These are phyloP conservation scores for Coprinellus aureogranulatus DNA, from an alignment of 768 basidiomycete species.

Conservation along the genomic window DNA sequence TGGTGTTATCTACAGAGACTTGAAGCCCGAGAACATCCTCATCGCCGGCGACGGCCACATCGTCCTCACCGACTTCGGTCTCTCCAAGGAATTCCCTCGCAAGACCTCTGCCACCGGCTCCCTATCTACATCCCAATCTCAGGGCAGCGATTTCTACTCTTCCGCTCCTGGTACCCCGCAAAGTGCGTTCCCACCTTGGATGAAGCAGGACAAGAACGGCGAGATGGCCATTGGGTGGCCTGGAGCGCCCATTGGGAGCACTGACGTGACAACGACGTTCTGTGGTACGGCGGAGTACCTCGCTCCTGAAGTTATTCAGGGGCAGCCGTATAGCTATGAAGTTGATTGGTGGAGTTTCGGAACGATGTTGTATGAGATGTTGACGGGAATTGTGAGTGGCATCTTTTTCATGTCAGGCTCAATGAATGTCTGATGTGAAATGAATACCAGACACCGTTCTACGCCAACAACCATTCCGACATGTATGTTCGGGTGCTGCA, in stretches of 20 bases:
- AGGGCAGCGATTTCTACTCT: conserved; percentile 53
- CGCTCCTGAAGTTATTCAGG: conserved; percentile 95
- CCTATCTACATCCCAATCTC: conserved; percentile 52
- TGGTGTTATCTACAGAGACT: conserved; percentile 95
- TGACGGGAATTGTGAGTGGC: conserved; percentile 84
- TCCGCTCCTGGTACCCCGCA: conserved; percentile 45
- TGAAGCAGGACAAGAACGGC: conserved; percentile 59
- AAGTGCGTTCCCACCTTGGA: conserved; percentile 69
- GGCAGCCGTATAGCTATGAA: conserved; percentile 85
- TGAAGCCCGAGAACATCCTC: conserved; percentile 96
- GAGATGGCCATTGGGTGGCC: conserved; percentile 60
- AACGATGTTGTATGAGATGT: conserved; percentile 96
- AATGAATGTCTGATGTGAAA: conserved; percentile 9
- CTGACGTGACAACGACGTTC: conserved; percentile 81
- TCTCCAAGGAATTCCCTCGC: conserved; percentile 87
- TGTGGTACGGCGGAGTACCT: conserved; percentile 97
- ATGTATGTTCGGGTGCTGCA: conserved; percentile 94
- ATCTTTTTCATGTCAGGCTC: conserved; percentile 12
- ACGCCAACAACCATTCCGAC: conserved; percentile 89
- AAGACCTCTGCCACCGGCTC: conserved; percentile 40
- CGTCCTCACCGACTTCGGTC: conserved; percentile 94
- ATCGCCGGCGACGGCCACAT: conserved; percentile 94
- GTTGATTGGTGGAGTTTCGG: conserved; percentile 99
- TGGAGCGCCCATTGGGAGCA: conserved; percentile 42
- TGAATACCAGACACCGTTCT: conserved; percentile 74